phyloP scores from a whole-genome alignment of 2,329 filamentous ascomycete genomes.

The Penicillium paneum region DNA sequence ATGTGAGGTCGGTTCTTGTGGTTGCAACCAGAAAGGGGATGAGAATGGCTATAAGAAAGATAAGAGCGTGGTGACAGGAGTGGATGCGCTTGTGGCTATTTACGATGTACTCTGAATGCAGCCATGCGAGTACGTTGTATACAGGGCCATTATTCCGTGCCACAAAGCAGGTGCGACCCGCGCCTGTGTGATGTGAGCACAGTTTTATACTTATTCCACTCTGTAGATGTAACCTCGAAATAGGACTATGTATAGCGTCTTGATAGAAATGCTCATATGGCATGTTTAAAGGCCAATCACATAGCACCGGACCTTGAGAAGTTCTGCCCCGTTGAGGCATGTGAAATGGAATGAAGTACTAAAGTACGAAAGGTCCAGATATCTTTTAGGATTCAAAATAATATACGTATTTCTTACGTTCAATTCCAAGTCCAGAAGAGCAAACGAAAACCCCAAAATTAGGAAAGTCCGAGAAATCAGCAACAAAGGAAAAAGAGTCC shows the following conservation, averaged over 20 bases:
- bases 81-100: not conserved
- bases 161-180: constrained; percentile 5
- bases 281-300: not conserved
- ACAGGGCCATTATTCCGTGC: not conserved
- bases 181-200: not conserved
- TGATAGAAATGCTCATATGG: not conserved
- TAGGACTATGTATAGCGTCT: not conserved
- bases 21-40: not conserved
- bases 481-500: constrained; percentile 2
- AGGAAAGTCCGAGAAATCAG: not conserved
- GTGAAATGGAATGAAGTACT: not conserved
- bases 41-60: not conserved
- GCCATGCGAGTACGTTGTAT: constrained; percentile 1
- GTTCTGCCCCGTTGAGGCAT: not conserved
- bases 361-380: not conserved
- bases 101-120: not conserved
- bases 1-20: not conserved
- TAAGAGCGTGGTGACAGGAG: not conserved
- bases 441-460: no score
- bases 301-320: not conserved
- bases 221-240: not conserved
- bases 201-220: not conserved
- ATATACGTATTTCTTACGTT: not conserved
- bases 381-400: not conserved
- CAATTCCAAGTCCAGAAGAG: no score